Evolutionary conservation across 768 basidiomycete genomes (phyloP).

Genomic region (Macrolepiota dolichaula): DNA sequence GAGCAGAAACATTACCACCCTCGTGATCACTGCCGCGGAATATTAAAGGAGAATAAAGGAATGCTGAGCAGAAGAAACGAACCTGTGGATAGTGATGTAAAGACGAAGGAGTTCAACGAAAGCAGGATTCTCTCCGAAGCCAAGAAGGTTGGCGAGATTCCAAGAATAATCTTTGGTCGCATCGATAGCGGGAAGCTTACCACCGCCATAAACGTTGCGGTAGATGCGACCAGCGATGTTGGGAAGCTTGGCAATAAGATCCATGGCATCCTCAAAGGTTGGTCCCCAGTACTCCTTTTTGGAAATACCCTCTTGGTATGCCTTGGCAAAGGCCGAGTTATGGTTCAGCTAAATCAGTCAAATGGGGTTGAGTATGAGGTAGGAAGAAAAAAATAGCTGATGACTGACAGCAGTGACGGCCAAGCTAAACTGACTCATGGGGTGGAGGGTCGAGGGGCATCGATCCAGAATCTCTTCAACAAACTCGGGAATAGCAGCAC

Average conservation of each 20-base stretch:
- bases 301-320: slow-evolving; percentile 86
- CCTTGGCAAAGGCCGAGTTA: slow-evolving; percentile 94
- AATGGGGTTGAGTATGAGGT: slow-evolving; percentile 7
- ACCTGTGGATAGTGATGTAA: slow-evolving; percentile 97
- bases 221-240: slow-evolving; percentile 94
- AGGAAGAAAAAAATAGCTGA: not conserved
- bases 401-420: slow-evolving; percentile 84
- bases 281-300: slow-evolving; percentile 99
- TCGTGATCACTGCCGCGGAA: slow-evolving; percentile 74
- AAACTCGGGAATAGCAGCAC: slow-evolving; percentile 86
- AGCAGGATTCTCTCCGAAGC: slow-evolving; percentile 81
- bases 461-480: slow-evolving; percentile 96
- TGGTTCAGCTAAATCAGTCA: slow-evolving; percentile 66
- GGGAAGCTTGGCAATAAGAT: slow-evolving; percentile 93
- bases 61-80: not conserved
- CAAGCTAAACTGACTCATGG: slow-evolving; percentile 97
- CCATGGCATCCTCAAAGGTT: slow-evolving; percentile 87
- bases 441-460: slow-evolving; percentile 91
- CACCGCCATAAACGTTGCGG: slow-evolving; percentile 82
- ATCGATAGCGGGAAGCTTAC: slow-evolving; percentile 87
- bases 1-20: slow-evolving; percentile 97
- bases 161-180: slow-evolving; percentile 80
- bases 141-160: slow-evolving; percentile 88
- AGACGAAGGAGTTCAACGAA: slow-evolving; percentile 95
- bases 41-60: slow-evolving; percentile 3